Percentiles rank a stretch among this genome's conserved stretches.
Conservation (phyloP, 495 filamentous ascomycete species). For the Margaritispora aquatica region DNA sequence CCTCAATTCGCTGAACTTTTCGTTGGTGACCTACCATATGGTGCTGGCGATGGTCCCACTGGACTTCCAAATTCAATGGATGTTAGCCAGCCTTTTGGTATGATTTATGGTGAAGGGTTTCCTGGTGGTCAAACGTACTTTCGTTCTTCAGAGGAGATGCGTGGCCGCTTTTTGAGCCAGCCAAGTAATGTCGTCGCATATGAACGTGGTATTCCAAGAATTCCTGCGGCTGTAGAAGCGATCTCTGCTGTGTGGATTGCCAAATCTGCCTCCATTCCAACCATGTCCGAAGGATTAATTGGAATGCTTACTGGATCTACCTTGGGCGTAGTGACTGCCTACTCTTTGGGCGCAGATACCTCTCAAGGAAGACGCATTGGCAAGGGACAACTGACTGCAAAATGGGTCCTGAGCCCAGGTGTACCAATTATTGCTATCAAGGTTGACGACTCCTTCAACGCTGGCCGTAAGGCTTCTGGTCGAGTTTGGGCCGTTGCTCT, state of each 20-base stretch:
- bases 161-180: slow-evolving; percentile 65
- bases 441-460: slow-evolving; percentile 75
- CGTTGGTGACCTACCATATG: slow-evolving; percentile 68
- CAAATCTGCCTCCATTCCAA: slow-evolving; percentile 65
- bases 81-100: slow-evolving; percentile 75
- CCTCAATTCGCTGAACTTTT: slow-evolving; percentile 70
- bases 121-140: slow-evolving; percentile 75
- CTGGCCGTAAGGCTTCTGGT: slow-evolving; percentile 56
- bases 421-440: slow-evolving; percentile 84
- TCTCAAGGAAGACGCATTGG: slow-evolving; percentile 58
- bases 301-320: slow-evolving; percentile 84
- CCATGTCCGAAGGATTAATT: slow-evolving; percentile 67
- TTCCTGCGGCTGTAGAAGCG: slow-evolving; percentile 53
- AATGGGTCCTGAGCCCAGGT: slow-evolving; percentile 85
- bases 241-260: slow-evolving; percentile 87
- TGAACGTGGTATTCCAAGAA: slow-evolving; percentile 63
- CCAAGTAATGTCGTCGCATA: slow-evolving; percentile 39
- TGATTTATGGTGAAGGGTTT: slow-evolving; percentile 78
- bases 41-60: slow-evolving; percentile 68
- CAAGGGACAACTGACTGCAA: slow-evolving; percentile 72
- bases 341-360: slow-evolving; percentile 66
- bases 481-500: slow-evolving; percentile 82
- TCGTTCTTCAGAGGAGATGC: slow-evolving; percentile 64
- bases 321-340: slow-evolving; percentile 76
- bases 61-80: slow-evolving; percentile 82